phyloP scores from a whole-genome alignment of 345 rosid species.

The Gossypium herbaceum region DNA sequence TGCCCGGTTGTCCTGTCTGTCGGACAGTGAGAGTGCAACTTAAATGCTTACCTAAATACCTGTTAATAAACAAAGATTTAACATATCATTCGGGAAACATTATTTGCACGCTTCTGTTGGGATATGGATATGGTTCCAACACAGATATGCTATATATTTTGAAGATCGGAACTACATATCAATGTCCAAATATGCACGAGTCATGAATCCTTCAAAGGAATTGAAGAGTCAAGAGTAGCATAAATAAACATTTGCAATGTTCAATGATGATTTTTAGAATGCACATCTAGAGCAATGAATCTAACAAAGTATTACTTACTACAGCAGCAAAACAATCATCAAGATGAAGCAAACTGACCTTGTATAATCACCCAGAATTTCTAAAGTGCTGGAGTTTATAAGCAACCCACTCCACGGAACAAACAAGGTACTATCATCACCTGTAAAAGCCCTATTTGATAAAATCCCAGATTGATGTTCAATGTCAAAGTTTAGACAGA shows the following conservation, averaged over 20 bases:
- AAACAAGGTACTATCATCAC: constrained; percentile 52
- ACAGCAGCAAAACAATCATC: no score
- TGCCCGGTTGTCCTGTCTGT: constrained; percentile 54
- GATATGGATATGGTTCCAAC: no score
- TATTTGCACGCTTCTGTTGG: neutral
- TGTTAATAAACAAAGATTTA: constrained; percentile 25
- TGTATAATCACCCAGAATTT: constrained; percentile 80
- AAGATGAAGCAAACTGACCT: constrained; percentile 37
- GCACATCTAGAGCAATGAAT: no score
- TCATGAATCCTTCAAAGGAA: no score
- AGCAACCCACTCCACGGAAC: constrained; percentile 84
- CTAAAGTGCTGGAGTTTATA: constrained; percentile 56
- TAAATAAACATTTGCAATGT: no score
- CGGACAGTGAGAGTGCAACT: constrained; percentile 54
- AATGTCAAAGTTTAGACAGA: constrained; percentile 54
- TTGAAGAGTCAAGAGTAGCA: no score
- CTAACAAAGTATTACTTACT: no score
- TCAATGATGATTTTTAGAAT: no score
- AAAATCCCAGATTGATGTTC: constrained; percentile 29
- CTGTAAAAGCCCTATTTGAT: constrained; percentile 42
- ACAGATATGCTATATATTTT: no score
- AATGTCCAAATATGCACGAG: no score
- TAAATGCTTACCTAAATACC: constrained; percentile 66
- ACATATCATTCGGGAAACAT: constrained; percentile 2
- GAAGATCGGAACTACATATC: no score